A percentile compares a stretch with the other conserved stretches of the same genome.
These are phyloP conservation scores for Sporormia fimetaria DNA, from an alignment of 495 filamentous ascomycete genomes.

Conservation along the genomic window DNA sequence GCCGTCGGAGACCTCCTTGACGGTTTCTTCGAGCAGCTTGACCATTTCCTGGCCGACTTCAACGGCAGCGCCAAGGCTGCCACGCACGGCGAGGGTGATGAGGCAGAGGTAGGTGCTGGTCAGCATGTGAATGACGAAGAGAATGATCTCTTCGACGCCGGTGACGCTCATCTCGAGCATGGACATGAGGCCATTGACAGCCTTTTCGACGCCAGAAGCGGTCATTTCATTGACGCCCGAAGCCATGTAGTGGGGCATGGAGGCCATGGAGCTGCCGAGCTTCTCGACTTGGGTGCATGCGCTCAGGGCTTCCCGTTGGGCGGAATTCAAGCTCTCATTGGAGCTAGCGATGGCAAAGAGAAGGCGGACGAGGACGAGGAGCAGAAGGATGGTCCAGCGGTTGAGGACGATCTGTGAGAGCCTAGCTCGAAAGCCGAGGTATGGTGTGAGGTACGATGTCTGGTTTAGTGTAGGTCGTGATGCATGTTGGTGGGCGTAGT, in stretches of 20 bases:
- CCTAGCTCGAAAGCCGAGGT: conserved; percentile 78
- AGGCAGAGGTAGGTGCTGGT: conserved; percentile 81
- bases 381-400: conserved; percentile 82
- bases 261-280: conserved; percentile 89
- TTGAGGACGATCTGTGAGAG: conserved; percentile 96
- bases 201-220: conserved; percentile 61
- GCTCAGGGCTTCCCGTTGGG: conserved; percentile 68
- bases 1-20: conserved; percentile 52
- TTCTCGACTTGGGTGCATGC: conserved; percentile 89
- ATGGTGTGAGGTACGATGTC: conserved; percentile 64
- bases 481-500: conserved; percentile 38
- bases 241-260: conserved; percentile 90
- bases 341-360: conserved; percentile 61
- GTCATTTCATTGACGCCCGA: conserved; percentile 78
- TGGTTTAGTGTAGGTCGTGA: conserved; percentile 40
- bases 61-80: conserved; percentile 59
- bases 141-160: conserved; percentile 71
- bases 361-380: conserved; percentile 71
- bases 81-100: conserved; percentile 65
- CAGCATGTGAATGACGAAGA: conserved; percentile 84
- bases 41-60: conserved; percentile 58
- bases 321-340: conserved; percentile 58
- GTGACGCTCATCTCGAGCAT: conserved; percentile 69
- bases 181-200: conserved; percentile 62
- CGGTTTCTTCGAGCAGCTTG: conserved; percentile 59